phyloP scores from a whole-genome alignment of 768 basidiomycete genomes.

The Russula sp. region DNA sequence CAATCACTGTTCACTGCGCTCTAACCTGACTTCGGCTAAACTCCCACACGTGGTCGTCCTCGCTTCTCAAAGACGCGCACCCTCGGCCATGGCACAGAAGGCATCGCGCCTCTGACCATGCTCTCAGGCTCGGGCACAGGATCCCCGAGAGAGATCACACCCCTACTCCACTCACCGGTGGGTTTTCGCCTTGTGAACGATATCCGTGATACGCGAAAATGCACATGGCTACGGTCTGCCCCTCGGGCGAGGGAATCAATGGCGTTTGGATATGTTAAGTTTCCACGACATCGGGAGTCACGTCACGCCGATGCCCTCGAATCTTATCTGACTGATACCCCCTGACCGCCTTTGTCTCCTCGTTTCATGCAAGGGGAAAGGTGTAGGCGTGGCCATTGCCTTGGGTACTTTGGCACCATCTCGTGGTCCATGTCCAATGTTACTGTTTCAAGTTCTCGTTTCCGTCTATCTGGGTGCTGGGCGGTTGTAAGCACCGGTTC shows the following conservation, averaged over 20 bases:
- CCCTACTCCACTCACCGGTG: neutral
- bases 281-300: neutral
- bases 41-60: neutral
- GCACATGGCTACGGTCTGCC: neutral
- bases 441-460: too few relatives aligned
- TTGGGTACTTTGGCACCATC: too few relatives aligned
- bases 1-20: neutral
- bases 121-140: neutral
- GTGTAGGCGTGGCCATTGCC: too few relatives aligned
- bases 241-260: neutral
- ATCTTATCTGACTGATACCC: neutral
- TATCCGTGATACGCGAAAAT: neutral
- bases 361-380: too few relatives aligned
- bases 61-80: neutral
- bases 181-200: neutral
- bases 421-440: too few relatives aligned
- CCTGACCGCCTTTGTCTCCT: neutral
- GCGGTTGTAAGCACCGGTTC: too few relatives aligned
- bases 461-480: too few relatives aligned
- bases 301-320: neutral
- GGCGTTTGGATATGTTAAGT: neutral
- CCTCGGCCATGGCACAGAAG: neutral
- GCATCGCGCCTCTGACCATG: neutral
- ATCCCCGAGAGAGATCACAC: too few relatives aligned
- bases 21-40: neutral